Percentiles rank a stretch among this genome's conserved stretches.
Conservation (phyloP, 495 filamentous ascomycete genomes). For the Cetradonia linearis region DNA sequence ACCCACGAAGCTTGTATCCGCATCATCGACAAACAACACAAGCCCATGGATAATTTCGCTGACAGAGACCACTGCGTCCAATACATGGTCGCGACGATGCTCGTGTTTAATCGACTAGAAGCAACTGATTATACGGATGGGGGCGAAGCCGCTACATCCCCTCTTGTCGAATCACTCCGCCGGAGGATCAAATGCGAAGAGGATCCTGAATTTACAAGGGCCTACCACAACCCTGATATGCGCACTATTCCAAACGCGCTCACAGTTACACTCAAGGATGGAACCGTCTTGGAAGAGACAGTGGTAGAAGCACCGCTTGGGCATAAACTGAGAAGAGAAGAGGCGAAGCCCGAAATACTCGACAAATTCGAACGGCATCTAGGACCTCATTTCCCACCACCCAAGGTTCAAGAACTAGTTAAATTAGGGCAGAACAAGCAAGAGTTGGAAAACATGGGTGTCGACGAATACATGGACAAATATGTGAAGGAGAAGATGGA, state of each 20-base stretch:
- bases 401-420: constrained; percentile 67
- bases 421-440: constrained; percentile 61
- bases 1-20: constrained; percentile 97
- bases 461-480: constrained; percentile 90
- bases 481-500: constrained; percentile 64
- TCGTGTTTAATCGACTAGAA: constrained; percentile 83
- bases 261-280: constrained; percentile 86
- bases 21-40: constrained; percentile 99
- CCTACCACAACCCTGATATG: constrained; percentile 88
- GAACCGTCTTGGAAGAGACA: constrained; percentile 83
- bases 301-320: constrained; percentile 93
- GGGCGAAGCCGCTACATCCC: constrained; percentile 78
- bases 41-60: constrained; percentile 98
- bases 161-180: constrained; percentile 79
- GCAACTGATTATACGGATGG: constrained; percentile 89
- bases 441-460: constrained; percentile 66
- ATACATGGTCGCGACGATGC: constrained; percentile 96
- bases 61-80: constrained; percentile 79
- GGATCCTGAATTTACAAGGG: constrained; percentile 83
- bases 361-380: constrained; percentile 92
- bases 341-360: constrained; percentile 94
- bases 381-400: constrained; percentile 65
- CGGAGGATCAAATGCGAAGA: constrained; percentile 90
- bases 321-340: constrained; percentile 80
- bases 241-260: constrained; percentile 94